These are phyloP conservation scores for Apiotrichum sp. DNA, from an alignment of 1,284 basidiomycete genomes.

Conservation along the genomic window DNA sequence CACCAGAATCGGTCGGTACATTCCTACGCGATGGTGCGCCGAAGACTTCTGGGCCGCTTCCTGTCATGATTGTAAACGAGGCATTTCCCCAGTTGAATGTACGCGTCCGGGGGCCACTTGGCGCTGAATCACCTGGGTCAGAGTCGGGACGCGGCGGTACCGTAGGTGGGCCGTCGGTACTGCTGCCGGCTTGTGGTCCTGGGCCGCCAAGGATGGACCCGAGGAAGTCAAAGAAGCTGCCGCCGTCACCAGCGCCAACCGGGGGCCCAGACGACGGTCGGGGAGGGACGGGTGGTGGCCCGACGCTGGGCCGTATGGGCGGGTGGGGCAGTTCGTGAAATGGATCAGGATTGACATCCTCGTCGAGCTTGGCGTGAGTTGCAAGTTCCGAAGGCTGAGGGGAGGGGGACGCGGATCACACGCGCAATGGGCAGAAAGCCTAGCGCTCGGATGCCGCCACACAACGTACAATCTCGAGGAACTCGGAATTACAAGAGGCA, in stretches of 20 bases:
- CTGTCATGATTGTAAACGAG: background rate
- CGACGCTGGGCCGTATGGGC: conserved; percentile 22
- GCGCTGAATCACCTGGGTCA: background rate
- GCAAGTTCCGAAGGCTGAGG: too few species aligned
- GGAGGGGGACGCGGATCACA: too few species aligned
- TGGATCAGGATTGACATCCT: conserved; percentile 40
- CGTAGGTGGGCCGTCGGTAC: background rate
- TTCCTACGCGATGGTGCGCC: background rate
- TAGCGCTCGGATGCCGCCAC: too few species aligned
- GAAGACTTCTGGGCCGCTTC: background rate
- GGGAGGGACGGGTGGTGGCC: conserved; percentile 6
- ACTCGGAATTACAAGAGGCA: conserved; percentile 40
- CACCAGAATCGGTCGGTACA: conserved; percentile 3
- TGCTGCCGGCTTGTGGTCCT: background rate
- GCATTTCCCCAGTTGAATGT: conserved; percentile 2
- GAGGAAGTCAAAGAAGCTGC: too few species aligned
- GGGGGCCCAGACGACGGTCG: background rate
- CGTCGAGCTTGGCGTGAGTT: conserved; percentile 28
- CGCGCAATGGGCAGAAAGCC: too few species aligned
- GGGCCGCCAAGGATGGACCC: too few species aligned
- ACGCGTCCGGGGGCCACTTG: background rate
- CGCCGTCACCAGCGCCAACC: too few species aligned
- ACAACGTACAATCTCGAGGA: conserved; percentile 39
- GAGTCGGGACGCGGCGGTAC: background rate
- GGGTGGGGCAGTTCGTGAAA: conserved; percentile 36